Percentiles rank a stretch among this genome's conserved stretches.
phyloP scores from a whole-genome alignment of 352 stramenopile genomes.

The Lagenidium giganteum region DNA sequence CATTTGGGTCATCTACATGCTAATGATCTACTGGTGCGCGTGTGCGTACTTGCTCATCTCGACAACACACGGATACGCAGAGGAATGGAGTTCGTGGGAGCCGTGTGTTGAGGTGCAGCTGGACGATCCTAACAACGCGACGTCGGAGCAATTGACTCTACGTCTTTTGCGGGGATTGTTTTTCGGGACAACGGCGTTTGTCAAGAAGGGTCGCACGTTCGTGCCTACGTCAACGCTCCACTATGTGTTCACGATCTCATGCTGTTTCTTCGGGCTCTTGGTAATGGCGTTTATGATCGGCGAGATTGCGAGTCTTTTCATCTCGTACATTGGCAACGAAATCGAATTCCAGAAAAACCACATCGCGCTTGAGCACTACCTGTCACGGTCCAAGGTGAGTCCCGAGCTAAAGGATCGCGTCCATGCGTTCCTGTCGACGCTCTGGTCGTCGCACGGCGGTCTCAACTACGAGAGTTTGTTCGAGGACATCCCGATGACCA shows the following conservation, averaged over 20 bases:
- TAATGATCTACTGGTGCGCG: slow-evolving; percentile 19
- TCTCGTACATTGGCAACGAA: slow-evolving; percentile 60
- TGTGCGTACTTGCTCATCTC: slow-evolving; percentile 18
- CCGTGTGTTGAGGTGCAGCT: slow-evolving; percentile 9
- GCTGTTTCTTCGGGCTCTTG: slow-evolving; percentile 47
- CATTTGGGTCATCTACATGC: slow-evolving; percentile 18
- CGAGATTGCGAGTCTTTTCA: slow-evolving; percentile 61
- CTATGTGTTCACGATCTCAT: slow-evolving; percentile 41
- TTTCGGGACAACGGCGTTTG: slow-evolving; percentile 49
- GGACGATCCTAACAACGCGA: slow-evolving; percentile 4
- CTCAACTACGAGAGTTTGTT: slow-evolving; percentile 55
- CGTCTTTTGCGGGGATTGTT: slow-evolving; percentile 47
- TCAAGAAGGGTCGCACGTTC: slow-evolving; percentile 42
- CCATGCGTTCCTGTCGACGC: slow-evolving; percentile 37
- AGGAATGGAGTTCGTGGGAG: slow-evolving; percentile 17
- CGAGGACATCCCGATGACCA: slow-evolving; percentile 30
- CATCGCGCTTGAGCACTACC: slow-evolving; percentile 42
- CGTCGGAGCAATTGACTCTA: slow-evolving; percentile 6
- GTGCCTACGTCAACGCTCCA: slow-evolving; percentile 22
- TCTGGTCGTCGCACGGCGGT: slow-evolving; percentile 52
- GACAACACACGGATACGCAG: slow-evolving; percentile 3
- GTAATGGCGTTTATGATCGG: slow-evolving; percentile 71
- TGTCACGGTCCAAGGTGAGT: slow-evolving; percentile 43
- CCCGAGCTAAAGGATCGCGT: slow-evolving; percentile 30
- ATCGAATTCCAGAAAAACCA: slow-evolving; percentile 63